These are phyloP conservation scores for Penicillium aurantiogriseum DNA, from an alignment of 2,329 filamentous ascomycete species.

Conservation along the genomic window DNA sequence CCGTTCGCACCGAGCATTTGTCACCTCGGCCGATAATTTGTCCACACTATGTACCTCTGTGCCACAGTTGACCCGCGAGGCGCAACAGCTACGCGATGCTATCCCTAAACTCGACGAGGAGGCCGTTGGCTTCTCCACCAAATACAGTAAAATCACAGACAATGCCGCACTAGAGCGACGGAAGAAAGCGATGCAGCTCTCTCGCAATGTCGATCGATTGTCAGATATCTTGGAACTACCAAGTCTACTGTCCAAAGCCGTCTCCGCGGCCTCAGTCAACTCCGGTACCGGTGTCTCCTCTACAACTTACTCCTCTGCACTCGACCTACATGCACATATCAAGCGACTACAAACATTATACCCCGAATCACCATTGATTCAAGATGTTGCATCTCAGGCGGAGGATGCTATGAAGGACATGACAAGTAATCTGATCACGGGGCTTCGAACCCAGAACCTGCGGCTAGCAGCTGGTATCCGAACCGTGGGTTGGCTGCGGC, in stretches of 20 bases:
- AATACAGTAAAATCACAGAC: constrained; percentile 72
- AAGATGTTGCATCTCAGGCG: constrained; percentile 71
- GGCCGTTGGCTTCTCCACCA: constrained; percentile 75
- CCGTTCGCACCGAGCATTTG: constrained; percentile 80
- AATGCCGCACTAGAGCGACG: constrained; percentile 69
- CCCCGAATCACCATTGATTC: constrained; percentile 71
- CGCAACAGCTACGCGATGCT: constrained; percentile 64
- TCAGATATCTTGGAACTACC: constrained; percentile 91
- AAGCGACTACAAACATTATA: constrained; percentile 80
- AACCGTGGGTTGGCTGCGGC: constrained; percentile 84
- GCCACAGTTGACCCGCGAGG: constrained; percentile 65
- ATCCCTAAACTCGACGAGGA: constrained; percentile 78
- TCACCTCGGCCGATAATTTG: constrained; percentile 75
- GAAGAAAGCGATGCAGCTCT: constrained; percentile 75
- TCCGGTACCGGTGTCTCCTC: constrained; percentile 42
- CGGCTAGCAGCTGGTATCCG: constrained; percentile 89
- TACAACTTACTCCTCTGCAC: constrained; percentile 79
- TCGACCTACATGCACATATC: constrained; percentile 93
- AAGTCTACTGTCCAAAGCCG: constrained; percentile 74
- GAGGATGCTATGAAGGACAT: constrained; percentile 86
- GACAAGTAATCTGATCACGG: constrained; percentile 76
- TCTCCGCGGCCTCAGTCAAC: constrained; percentile 45
- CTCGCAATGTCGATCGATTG: constrained; percentile 83
- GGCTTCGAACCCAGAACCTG: constrained; percentile 72
- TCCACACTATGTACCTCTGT: constrained; percentile 69